phyloP scores from a whole-genome alignment of 768 basidiomycete genomes.

The Kockovaella imperatae region DNA sequence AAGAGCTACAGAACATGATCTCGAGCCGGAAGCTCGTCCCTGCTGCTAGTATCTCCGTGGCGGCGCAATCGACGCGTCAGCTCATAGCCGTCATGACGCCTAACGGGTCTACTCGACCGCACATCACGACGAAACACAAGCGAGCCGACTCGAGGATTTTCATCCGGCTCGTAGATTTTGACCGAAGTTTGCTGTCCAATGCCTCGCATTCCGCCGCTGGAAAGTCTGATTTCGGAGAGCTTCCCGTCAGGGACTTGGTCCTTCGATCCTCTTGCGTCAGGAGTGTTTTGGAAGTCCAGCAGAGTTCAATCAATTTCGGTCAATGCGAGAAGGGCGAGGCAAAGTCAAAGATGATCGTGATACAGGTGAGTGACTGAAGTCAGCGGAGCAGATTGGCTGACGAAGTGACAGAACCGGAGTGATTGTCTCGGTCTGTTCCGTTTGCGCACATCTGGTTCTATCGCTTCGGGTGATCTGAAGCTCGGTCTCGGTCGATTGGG shows the following conservation, averaged over 20 bases:
- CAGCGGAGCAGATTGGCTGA: neutral
- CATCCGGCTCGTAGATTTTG: conserved; percentile 37
- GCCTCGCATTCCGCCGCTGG: neutral
- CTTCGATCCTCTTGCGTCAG: conserved; percentile 35
- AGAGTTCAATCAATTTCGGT: conserved; percentile 43
- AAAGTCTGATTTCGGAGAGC: conserved; percentile 11
- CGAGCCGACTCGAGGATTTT: conserved; percentile 40
- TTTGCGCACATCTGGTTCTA: conserved; percentile 38
- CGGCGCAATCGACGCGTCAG: conserved; percentile 14
- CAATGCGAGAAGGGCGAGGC: conserved; percentile 38
- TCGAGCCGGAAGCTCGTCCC: conserved; percentile 26
- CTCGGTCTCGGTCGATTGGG: conserved; percentile 41
- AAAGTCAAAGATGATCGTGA: conserved; percentile 39
- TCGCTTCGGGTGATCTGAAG: conserved; percentile 40
- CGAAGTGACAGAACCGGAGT: conserved; percentile 29
- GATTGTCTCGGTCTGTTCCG: conserved; percentile 40
- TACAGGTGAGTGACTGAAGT: conserved; percentile 14
- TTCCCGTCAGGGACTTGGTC: conserved; percentile 40
- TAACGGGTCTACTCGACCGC: conserved; percentile 34
- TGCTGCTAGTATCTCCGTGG: conserved; percentile 20
- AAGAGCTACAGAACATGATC: conserved; percentile 32
- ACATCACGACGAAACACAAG: conserved; percentile 29
- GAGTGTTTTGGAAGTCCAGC: conserved; percentile 37
- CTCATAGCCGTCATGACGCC: conserved; percentile 39
- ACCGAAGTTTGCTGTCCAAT: conserved; percentile 12